Base-by-base conservation (phyloP, 495 filamentous ascomycete species). In the Penicillium arizonense region DNA sequence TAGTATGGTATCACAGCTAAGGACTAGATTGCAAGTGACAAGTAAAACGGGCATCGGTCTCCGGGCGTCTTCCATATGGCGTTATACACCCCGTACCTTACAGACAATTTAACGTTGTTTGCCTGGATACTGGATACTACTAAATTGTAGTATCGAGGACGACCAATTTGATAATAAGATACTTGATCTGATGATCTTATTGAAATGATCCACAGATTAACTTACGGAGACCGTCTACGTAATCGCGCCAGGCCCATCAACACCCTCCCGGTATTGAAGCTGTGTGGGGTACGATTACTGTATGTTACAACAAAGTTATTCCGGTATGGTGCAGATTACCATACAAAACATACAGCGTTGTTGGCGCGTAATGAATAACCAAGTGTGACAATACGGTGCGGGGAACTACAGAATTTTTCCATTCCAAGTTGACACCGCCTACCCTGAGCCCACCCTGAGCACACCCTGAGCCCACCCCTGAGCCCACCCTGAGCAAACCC, bases 331-430 rank as follows among this genome's bases (percentile, higher is more conserved):
- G 2, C 0, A 20, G 20, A 35, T 45, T 45, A 45, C 43, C 30
- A 45, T 45, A 34, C 43, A 45, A 45, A 45, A 45, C 14, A 45
- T 23, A 45, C 14, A 44, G 14, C 43, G 28, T 21, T 45, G 8
- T 5, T 45, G 28, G 3, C 28, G 28, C 26, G 43, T 45, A 21
- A 45, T 6, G 41, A 23, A 45, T 45, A 34, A 45, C 43, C 14
- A 45, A 45, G 13, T 21, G 28, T 45, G 43, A 45, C 28, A 45
- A 45, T 45, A 45, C 43, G 16, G 38, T 47, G 44, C 43, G 46
- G 36, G 46, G 36, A 26, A 54, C 35, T 32, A 21, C 16, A 47
- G 30, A 50, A 44, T 48, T 52, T 24, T 30, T 43, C 13, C 64
- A n/a, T n/a, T n/a, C n/a, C n/a, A n/a, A n/a, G n/a, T n/a, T n/a